These are phyloP conservation scores for Stagonosporopsis vannaccii DNA, from an alignment of 2,329 filamentous ascomycete species.

Conservation along the genomic window DNA sequence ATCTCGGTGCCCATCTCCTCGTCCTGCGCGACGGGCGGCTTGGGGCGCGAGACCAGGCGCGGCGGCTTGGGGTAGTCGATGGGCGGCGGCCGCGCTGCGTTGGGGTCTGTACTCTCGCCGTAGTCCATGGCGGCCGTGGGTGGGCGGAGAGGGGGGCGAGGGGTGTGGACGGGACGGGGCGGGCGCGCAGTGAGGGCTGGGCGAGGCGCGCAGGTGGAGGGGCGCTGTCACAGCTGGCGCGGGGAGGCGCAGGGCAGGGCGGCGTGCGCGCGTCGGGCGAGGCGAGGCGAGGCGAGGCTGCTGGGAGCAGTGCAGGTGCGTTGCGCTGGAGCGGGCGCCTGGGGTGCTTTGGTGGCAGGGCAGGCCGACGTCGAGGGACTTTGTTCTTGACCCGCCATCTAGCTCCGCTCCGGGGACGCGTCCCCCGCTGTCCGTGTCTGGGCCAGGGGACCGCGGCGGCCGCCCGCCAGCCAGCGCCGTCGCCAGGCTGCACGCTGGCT, in stretches of 20 bases:
- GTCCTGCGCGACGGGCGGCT: conserved; percentile 75
- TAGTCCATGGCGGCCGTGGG: conserved; percentile 35
- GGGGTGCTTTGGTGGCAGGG: no score
- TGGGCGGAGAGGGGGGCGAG: not conserved
- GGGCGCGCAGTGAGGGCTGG: not conserved
- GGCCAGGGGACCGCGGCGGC: no score
- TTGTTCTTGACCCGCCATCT: no score
- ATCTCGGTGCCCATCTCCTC: conserved; percentile 85
- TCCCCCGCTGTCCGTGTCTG: no score
- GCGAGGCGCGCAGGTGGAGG: not conserved
- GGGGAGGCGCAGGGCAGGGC: not conserved
- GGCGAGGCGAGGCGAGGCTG: no score
- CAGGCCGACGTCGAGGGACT: no score
- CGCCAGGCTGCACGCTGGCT: no score
- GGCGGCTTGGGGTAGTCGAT: conserved; percentile 35
- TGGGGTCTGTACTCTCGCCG: conserved; percentile 33
- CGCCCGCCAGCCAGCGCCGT: no score
- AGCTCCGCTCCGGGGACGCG: no score
- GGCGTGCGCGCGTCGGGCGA: not conserved
- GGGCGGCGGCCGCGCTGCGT: conserved; percentile 19
- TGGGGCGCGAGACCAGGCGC: conserved; percentile 50
- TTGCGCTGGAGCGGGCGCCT: no score
- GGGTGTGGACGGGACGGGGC: not conserved
- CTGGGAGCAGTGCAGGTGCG: no score
- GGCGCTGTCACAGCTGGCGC: not conserved